Conservation (phyloP, 345 rosid species). For the Aquilaria sinensis region DNA sequence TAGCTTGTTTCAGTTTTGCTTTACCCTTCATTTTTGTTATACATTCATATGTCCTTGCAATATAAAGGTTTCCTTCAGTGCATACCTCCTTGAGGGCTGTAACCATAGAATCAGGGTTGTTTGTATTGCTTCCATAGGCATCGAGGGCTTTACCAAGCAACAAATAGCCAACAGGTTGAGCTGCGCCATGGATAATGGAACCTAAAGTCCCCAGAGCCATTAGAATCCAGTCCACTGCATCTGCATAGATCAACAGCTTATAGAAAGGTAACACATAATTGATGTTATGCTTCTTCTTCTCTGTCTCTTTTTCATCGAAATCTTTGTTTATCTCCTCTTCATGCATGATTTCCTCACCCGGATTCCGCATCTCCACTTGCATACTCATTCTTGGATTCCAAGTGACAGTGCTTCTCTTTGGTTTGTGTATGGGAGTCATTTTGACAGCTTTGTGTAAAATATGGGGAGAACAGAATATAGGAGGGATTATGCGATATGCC, state of each 20-base stretch:
- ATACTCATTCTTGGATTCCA: background rate
- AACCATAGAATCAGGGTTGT: slow-evolving; percentile 25
- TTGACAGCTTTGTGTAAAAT: too few species aligned
- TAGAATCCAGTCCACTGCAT: slow-evolving; percentile 41
- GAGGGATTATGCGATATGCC: slow-evolving; percentile 8
- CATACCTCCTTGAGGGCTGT: slow-evolving; percentile 33
- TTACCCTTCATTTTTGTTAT: too few species aligned
- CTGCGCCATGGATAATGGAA: slow-evolving; percentile 52
- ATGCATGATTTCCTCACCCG: background rate
- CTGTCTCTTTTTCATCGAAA: background rate
- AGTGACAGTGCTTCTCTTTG: background rate
- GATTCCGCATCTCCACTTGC: background rate
- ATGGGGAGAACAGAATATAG: slow-evolving; percentile 5
- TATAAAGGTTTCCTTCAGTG: background rate
- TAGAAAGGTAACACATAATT: slow-evolving; percentile 23
- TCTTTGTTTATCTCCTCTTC: slow-evolving; percentile 4
- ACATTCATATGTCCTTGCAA: too few species aligned
- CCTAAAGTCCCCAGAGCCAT: slow-evolving; percentile 55
- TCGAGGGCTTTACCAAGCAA: slow-evolving; percentile 54
- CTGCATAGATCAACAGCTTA: slow-evolving; percentile 49
- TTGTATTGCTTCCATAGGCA: slow-evolving; percentile 39
- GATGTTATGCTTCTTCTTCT: background rate
- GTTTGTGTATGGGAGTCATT: background rate
- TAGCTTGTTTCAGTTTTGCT: too few species aligned
- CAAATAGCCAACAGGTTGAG: slow-evolving; percentile 51